Evolutionary conservation across 2,329 filamentous ascomycete species (phyloP).

Genomic region (Fusarium pininemorale): DNA sequence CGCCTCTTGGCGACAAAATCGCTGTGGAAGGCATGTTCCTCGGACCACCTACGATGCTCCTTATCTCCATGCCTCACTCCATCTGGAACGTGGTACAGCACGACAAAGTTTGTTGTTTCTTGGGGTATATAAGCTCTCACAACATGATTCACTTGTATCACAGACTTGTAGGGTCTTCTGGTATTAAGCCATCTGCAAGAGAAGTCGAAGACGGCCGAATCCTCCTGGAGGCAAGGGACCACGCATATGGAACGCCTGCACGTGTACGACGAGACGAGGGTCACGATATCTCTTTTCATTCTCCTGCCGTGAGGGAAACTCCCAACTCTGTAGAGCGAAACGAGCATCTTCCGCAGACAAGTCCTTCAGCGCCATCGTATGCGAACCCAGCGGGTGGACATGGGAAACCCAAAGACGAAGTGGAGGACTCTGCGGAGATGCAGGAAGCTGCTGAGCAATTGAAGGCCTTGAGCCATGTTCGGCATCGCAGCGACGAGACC

Average conservation of each 20-base stretch:
- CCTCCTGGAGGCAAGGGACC: conserved; percentile 62
- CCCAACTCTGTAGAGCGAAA: conserved; percentile 35
- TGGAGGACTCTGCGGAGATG: conserved; percentile 74
- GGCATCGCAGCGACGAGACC: conserved; percentile 61
- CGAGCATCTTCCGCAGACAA: conserved; percentile 42
- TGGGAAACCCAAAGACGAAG: conserved; percentile 48
- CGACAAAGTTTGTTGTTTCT: conserved; percentile 72
- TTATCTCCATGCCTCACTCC: conserved; percentile 72
- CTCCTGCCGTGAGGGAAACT: conserved; percentile 38
- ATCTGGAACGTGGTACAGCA: conserved; percentile 73
- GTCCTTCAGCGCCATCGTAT: conserved; percentile 38
- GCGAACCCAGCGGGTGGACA: conserved; percentile 31
- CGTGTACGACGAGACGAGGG: conserved; percentile 44
- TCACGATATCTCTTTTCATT: conserved; percentile 38
- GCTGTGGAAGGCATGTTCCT: conserved; percentile 74
- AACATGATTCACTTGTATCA: conserved; percentile 74
- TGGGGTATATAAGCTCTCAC: conserved; percentile 72
- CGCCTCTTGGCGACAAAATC: conserved; percentile 65
- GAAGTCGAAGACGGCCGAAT: conserved; percentile 67
- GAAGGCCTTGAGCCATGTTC: conserved; percentile 71
- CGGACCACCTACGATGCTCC: conserved; percentile 71
- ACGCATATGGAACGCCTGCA: conserved; percentile 50
- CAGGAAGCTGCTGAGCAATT: conserved; percentile 74
- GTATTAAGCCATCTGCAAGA: conserved; percentile 57
- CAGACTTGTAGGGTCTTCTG: conserved; percentile 60